Evolutionary conservation across 1,139 yeast species (phyloP).

Genomic region (Kluyveromyces sp.): DNA sequence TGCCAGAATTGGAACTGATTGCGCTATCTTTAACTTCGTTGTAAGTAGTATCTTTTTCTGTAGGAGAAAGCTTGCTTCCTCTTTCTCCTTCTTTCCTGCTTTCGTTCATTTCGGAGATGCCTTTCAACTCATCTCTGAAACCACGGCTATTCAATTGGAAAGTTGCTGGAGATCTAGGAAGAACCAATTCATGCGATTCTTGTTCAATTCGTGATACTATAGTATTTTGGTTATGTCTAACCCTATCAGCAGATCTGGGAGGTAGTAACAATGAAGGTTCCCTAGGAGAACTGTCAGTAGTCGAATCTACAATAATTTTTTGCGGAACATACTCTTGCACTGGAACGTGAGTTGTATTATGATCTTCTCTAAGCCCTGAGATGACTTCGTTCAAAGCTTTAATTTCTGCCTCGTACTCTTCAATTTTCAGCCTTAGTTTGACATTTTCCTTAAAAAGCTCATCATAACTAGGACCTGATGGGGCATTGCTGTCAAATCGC

Average conservation of each 20-base stretch:
- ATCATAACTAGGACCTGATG: constrained; percentile 21
- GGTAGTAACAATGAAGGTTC: constrained; percentile 19
- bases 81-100: constrained; percentile 2
- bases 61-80: constrained; percentile 1
- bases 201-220: constrained; percentile 2
- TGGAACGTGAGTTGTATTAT: not conserved
- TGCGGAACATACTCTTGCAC: constrained; percentile 11
- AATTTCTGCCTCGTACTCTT: constrained; percentile 23
- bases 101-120: not conserved
- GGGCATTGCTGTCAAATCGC: constrained; percentile 3
- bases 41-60: not conserved
- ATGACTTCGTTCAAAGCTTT: constrained; percentile 17
- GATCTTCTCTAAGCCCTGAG: constrained; percentile 11
- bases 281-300: not conserved
- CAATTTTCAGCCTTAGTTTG: constrained; percentile 19
- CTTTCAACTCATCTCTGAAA: constrained; percentile 1
- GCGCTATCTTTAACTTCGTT: not conserved
- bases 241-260: constrained; percentile 27
- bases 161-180: constrained; percentile 3
- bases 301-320: constrained; percentile 1
- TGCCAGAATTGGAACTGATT: not conserved
- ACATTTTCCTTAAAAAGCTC: constrained; percentile 27
- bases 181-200: not conserved
- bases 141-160: not conserved
- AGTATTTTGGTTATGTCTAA: constrained; percentile 15